Base-by-base conservation (phyloP, 1,284 basidiomycete genomes). In the Leccinum griseonigrum region DNA sequence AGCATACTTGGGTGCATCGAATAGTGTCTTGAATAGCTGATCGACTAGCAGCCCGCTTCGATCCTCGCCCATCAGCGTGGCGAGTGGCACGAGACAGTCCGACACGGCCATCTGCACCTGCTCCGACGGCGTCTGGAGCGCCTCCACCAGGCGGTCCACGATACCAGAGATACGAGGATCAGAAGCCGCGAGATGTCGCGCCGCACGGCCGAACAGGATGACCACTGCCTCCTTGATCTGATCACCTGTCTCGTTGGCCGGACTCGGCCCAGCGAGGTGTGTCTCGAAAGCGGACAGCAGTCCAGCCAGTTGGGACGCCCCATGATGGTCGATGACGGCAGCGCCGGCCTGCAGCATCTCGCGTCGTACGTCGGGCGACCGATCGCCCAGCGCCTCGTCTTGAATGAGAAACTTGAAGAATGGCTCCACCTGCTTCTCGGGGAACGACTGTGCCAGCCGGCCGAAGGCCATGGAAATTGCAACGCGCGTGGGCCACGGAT, bases 81-180 rank as follows among this genome's bases (percentile, higher is more conserved):
- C 92, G 6, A 99, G 83, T 1, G 95, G 94, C 0, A 94, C 90
- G 9, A 99, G 81, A 79, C 93, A 95, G 64, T 98, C 97, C 0
- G 96, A 94, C 0, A 99, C 95, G 0, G 97, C 97, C 58, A 94
- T 90, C 74, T 99, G 97, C 0, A 99, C 97, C 68, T 97, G 89
- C 75, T 99, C 97, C 1, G 95, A 90, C 0, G 97, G 97, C 0
- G 96, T 99, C 76, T 92, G 92, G 65, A 99, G 82, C 1, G 97
- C 94, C 28, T 94, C 92, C 6, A 97, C 85, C 22, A 99, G 81
- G n/a, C 95, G 83, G 64, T 95, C 89, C 9, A 98, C 90, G 63
- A 98, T 93, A n/a, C 79, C 76, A 0, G 92, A 90, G 53, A 97
- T 86, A 1, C 94, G 87, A 13, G 80, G 64, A 73, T 97, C 95